These are phyloP conservation scores for Plantago coronopus DNA, from an alignment of 305 asterid species.

Conservation along the genomic window DNA sequence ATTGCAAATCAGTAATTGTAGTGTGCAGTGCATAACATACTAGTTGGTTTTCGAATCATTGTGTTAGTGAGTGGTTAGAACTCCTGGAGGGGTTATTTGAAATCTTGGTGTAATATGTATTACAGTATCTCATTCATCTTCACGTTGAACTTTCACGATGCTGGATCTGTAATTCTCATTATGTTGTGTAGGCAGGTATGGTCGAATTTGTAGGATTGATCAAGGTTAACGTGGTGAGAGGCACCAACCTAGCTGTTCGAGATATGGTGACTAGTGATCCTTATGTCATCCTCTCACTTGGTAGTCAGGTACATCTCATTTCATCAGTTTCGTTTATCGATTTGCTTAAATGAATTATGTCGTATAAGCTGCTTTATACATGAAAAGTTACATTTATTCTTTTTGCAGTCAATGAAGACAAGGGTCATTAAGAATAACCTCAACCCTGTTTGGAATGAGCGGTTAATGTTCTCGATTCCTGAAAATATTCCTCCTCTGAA, in stretches of 20 bases:
- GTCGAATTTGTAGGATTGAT: conserved; percentile 78
- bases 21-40: too few species aligned
- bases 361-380: conserved; percentile 11
- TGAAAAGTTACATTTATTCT: conserved; percentile 8
- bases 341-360: conserved; percentile 1
- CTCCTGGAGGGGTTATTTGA: too few species aligned
- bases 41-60: too few species aligned
- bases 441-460: conserved; percentile 97
- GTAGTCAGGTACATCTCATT: conserved; percentile 54
- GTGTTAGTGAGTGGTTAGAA: too few species aligned
- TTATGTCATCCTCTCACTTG: conserved; percentile 66
- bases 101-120: background rate
- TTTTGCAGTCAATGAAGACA: conserved; percentile 80
- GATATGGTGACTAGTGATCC: conserved; percentile 87
- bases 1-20: too few species aligned
- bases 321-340: background rate
- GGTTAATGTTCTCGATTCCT: conserved; percentile 89
- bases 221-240: conserved; percentile 62
- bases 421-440: conserved; percentile 86
- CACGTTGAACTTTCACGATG: background rate
- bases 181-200: conserved; percentile 68
- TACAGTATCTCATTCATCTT: background rate
- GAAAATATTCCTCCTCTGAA: conserved; percentile 78
- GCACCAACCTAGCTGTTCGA: conserved; percentile 71
- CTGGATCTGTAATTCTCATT: conserved; percentile 12